Percentiles rank a stretch among this genome's conserved stretches.
Evolutionary conservation across 2,329 filamentous ascomycete species (phyloP).

Genomic region (Nemania serpens): DNA sequence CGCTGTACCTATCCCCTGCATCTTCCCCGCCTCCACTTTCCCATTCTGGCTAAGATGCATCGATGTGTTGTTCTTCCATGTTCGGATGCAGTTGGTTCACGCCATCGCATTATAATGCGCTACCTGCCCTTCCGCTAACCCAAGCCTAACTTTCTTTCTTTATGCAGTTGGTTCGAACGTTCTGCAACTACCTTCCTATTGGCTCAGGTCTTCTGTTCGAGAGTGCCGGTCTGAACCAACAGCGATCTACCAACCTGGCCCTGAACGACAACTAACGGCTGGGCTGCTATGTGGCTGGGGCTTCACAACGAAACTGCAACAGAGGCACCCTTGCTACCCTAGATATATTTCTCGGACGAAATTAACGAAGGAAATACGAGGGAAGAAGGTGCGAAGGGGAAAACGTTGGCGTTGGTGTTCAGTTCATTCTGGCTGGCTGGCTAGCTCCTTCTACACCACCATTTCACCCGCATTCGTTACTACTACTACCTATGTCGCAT

Average conservation of each 20-base stretch:
- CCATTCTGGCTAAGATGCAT: constrained; percentile 16
- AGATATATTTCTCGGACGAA: background rate
- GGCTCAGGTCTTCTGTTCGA: background rate
- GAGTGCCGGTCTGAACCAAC: background rate
- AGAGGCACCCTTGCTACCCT: background rate
- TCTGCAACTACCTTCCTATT: constrained; percentile 11
- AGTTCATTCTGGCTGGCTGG: background rate
- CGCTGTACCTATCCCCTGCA: background rate
- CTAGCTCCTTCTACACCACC: background rate
- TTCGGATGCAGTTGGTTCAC: constrained; percentile 23
- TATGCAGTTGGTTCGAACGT: constrained; percentile 30
- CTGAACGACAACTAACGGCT: background rate
- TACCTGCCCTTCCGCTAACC: constrained; percentile 9
- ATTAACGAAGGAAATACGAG: background rate
- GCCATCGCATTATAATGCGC: constrained; percentile 21
- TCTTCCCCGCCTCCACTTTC: constrained; percentile 11
- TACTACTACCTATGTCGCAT: background rate
- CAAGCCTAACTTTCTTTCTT: constrained; percentile 10
- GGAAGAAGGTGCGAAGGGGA: background rate
- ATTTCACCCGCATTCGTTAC: background rate
- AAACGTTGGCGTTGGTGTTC: no score
- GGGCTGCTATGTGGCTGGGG: background rate
- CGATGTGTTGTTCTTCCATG: constrained; percentile 24
- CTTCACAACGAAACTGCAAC: background rate
- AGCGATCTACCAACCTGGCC: background rate